Percentiles rank a stretch among this genome's conserved stretches.
Conservation (phyloP, 1,139 yeast genomes). For the Kodamaea sp. region DNA sequence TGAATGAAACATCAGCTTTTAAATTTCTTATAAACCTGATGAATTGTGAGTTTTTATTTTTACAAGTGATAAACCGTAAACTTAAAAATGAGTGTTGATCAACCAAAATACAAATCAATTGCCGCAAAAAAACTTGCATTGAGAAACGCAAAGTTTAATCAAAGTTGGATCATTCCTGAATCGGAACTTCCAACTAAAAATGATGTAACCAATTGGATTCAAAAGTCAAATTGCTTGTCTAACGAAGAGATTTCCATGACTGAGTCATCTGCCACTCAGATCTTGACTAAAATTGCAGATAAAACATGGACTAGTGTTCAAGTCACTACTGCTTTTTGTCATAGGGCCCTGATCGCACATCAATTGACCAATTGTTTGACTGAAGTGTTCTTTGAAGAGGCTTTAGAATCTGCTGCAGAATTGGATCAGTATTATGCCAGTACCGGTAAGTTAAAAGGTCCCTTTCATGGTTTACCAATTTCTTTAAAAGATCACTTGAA, state of each 20-base stretch:
- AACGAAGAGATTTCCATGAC: conserved; percentile 35
- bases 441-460: conserved; percentile 27
- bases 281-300: conserved; percentile 31
- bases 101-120: conserved; percentile 24
- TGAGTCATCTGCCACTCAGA: conserved; percentile 29
- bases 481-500: conserved; percentile 46
- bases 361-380: conserved; percentile 39
- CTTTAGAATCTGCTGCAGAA: conserved; percentile 25
- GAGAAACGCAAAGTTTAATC: conserved; percentile 33
- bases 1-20: too few species aligned
- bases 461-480: conserved; percentile 39
- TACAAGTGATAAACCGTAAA: neutral
- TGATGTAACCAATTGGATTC: conserved; percentile 38
- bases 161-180: conserved; percentile 39
- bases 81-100: conserved; percentile 5
- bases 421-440: conserved; percentile 26
- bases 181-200: conserved; percentile 26
- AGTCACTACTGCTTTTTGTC: conserved; percentile 35
- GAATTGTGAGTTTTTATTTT: too few species aligned
- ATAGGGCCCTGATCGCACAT: conserved; percentile 45
- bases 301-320: conserved; percentile 26
- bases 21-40: too few species aligned
- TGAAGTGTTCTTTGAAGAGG: conserved; percentile 36
- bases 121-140: conserved; percentile 32
- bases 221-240: conserved; percentile 22